phyloP scores from a whole-genome alignment of 23 red algal species.

The Gracilariopsis chorda region DNA sequence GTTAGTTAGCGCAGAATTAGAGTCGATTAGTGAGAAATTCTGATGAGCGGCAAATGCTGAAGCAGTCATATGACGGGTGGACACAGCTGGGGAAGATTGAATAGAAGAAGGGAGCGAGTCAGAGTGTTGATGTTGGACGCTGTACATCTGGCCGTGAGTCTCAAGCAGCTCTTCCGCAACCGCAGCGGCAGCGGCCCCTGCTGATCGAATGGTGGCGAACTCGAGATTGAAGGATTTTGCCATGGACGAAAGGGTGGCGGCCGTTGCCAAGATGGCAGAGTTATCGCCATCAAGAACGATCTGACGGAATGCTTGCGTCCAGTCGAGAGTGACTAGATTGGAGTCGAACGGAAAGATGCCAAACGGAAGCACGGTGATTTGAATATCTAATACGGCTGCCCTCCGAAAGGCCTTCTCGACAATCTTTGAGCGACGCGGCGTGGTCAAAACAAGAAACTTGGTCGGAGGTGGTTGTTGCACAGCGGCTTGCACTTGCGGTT shows the following conservation, averaged over 20 bases:
- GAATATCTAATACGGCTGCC: constrained; percentile 19
- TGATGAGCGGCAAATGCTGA: constrained; percentile 14
- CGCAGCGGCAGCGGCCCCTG: constrained; percentile 54
- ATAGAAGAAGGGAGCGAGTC: background rate
- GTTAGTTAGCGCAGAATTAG: background rate
- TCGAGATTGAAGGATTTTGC: constrained; percentile 6
- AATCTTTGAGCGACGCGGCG: constrained; percentile 55
- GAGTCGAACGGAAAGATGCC: constrained; percentile 78
- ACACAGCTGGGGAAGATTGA: constrained; percentile 20
- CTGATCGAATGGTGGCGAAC: constrained; percentile 52
- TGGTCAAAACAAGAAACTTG: constrained; percentile 53
- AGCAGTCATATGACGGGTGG: background rate
- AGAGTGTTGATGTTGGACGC: background rate
- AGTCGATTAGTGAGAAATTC: background rate
- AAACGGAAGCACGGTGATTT: constrained; percentile 39
- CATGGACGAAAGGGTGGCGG: constrained; percentile 53
- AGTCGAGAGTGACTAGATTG: constrained; percentile 66
- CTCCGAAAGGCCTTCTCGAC: constrained; percentile 32
- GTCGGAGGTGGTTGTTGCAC: background rate
- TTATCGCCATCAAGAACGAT: constrained; percentile 66
- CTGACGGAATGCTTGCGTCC: constrained; percentile 64
- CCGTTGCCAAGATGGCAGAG: constrained; percentile 43
- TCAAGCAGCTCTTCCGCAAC: constrained; percentile 53
- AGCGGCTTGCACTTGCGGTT: background rate
- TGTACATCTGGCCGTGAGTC: constrained; percentile 38